A percentile compares a stretch with the other conserved stretches of the same genome.
phyloP scores from a whole-genome alignment of 768 basidiomycete species.

The Favolaschia claudopus region DNA sequence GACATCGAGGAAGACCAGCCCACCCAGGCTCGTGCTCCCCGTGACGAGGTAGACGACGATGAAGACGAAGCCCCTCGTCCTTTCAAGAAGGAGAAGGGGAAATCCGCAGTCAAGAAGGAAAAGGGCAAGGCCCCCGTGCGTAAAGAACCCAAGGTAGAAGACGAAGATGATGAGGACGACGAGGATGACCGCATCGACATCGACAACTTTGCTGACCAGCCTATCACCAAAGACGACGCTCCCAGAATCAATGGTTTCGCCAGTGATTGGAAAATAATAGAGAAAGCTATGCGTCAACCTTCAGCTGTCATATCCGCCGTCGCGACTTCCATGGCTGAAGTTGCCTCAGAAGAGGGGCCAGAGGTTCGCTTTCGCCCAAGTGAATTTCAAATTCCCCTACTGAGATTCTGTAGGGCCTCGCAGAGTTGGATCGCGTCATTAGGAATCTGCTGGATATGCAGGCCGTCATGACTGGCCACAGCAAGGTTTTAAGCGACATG shows the following conservation, averaged over 20 bases:
- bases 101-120: slow-evolving; percentile 36
- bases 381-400: not conserved
- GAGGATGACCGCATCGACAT: slow-evolving; percentile 67
- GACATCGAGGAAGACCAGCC: slow-evolving; percentile 66
- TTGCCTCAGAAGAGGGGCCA: slow-evolving; percentile 58
- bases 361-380: slow-evolving; percentile 48
- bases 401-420: slow-evolving; percentile 52
- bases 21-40: slow-evolving; percentile 37
- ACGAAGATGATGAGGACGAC: slow-evolving; percentile 47
- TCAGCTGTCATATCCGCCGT: slow-evolving; percentile 58
- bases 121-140: slow-evolving; percentile 31
- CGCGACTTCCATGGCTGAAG: slow-evolving; percentile 68
- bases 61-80: slow-evolving; percentile 51
- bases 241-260: slow-evolving; percentile 63
- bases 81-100: slow-evolving; percentile 44
- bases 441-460: slow-evolving; percentile 72
- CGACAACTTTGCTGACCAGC: slow-evolving; percentile 69
- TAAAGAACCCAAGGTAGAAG: slow-evolving; percentile 25
- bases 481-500: slow-evolving; percentile 59
- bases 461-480: slow-evolving; percentile 65
- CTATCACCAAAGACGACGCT: slow-evolving; percentile 62
- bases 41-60: slow-evolving; percentile 49
- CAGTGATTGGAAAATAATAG: slow-evolving; percentile 68
- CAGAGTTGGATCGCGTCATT: slow-evolving; percentile 72
- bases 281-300: slow-evolving; percentile 54